Percentiles rank a stretch among this genome's conserved stretches.
phyloP scores from a whole-genome alignment of 371 early-diverging fungal species.

The Saksenaea vasiformis region DNA sequence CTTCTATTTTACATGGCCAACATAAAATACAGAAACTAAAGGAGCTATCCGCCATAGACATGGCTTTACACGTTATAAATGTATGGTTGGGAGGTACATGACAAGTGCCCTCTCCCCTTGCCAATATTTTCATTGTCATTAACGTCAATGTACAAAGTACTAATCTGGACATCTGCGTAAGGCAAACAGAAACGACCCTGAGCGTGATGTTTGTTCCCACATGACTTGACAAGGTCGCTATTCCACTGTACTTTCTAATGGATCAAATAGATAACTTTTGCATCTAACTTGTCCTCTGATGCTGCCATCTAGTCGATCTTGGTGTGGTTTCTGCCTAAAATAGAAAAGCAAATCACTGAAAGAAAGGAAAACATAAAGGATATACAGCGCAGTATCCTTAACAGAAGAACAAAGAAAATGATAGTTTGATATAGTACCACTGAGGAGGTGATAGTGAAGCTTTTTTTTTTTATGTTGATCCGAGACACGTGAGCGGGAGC shows the following conservation, averaged over 20 bases:
- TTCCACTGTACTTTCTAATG: no score
- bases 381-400: background rate
- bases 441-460: background rate
- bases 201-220: background rate
- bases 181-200: background rate
- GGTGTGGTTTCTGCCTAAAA: no score
- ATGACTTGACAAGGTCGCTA: background rate
- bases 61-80: background rate
- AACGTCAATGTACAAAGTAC: background rate
- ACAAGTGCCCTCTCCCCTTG: background rate
- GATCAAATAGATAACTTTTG: no score
- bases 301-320: no score
- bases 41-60: no score
- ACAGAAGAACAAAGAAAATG: background rate
- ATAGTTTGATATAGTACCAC: background rate
- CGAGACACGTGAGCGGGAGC: background rate
- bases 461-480: background rate
- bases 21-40: no score
- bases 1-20: no score
- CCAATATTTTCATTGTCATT: conserved; percentile 2
- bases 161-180: background rate
- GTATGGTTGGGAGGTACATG: background rate
- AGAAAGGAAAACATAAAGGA: no score
- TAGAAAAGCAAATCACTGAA: no score
- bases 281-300: no score